Conservation (phyloP, 805 yeast genomes). For the Suhomyces canberraensis region DNA sequence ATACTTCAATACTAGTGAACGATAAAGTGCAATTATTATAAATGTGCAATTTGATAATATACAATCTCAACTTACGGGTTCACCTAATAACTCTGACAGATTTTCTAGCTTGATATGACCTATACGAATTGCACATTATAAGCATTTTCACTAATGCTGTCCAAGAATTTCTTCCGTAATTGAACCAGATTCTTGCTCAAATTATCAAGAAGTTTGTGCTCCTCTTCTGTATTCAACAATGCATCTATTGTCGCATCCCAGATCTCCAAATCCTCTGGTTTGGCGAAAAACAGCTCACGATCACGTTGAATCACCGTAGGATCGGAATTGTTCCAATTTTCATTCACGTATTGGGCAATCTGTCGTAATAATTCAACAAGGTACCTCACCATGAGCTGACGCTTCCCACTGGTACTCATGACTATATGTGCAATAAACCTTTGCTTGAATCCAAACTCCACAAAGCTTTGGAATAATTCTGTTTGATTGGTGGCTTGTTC, state of each 20-base stretch:
- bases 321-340: neutral
- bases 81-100: too few species aligned
- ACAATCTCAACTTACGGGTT: too few species aligned
- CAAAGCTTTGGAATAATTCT: slow-evolving; percentile 5
- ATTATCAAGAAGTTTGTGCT: slow-evolving; percentile 5
- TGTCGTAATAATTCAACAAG: slow-evolving; percentile 1
- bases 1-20: too few species aligned
- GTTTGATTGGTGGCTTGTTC: slow-evolving; percentile 1
- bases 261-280: neutral
- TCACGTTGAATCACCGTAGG: neutral
- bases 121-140: too few species aligned
- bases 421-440: slow-evolving; percentile 9
- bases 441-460: slow-evolving; percentile 10
- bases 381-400: slow-evolving; percentile 2
- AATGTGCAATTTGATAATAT: too few species aligned
- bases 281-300: neutral
- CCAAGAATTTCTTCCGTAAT: slow-evolving; percentile 7
- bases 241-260: slow-evolving; percentile 2
- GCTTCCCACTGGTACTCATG: slow-evolving; percentile 8
- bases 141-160: neutral
- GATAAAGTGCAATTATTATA: too few species aligned
- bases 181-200: slow-evolving; percentile 5
- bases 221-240: slow-evolving; percentile 4
- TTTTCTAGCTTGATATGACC: too few species aligned
- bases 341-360: neutral